Base-by-base conservation (phyloP, 1,139 yeast genomes). In the Groenewaldozyma sp. region DNA sequence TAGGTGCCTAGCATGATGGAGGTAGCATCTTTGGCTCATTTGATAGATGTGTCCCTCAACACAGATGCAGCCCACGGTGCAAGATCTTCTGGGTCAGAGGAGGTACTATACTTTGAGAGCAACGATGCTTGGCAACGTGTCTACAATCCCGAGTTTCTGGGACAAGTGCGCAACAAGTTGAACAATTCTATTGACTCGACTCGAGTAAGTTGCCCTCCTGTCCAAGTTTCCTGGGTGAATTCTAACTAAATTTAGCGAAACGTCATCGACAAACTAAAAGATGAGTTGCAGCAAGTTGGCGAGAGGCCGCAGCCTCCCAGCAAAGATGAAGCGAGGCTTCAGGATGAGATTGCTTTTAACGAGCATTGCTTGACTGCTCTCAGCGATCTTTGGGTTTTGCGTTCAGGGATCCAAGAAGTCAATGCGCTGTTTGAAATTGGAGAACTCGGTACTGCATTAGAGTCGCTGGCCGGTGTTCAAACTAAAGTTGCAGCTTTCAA, bases 161-260 rank as follows among this genome's bases (percentile, higher is more conserved):
- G 35, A 11, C 21, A 31, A 5, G 33, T 28, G 6, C 32, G 3
- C 66, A 60, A 0, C 78, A 74, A 10, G 81, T 64, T 22, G 63
- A 62, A 16, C 70, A 55, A 28, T 14, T 22, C 24, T 17, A 20
- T 24, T 21, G 28, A 28, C 17, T 24, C 31, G 22, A 22, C 11
- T 13, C 28, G 29, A 4, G 31, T 36, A 24, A 36, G 39, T 36
- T 10, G 17, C 13, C 16, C n/a, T 10, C 11, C 14, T 10, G n/a
- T 13, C 9, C 3, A 26, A 7, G 18, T 2, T 13, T 11, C 14
- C 4, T 7, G 33, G 5, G 5, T n/a, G 20, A 24, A 13, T 31
- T 3, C 16, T 36, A 32, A 32, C 31, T 17, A 2, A 13, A 9
- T 35, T 4, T 21, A 24, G 19, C 26, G 27, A 11, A 31, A 28